Percentiles rank a stretch among this genome's conserved stretches.
These are phyloP conservation scores for Epichloe aotearoae DNA, from an alignment of 2,329 filamentous ascomycete species.

Conservation along the genomic window DNA sequence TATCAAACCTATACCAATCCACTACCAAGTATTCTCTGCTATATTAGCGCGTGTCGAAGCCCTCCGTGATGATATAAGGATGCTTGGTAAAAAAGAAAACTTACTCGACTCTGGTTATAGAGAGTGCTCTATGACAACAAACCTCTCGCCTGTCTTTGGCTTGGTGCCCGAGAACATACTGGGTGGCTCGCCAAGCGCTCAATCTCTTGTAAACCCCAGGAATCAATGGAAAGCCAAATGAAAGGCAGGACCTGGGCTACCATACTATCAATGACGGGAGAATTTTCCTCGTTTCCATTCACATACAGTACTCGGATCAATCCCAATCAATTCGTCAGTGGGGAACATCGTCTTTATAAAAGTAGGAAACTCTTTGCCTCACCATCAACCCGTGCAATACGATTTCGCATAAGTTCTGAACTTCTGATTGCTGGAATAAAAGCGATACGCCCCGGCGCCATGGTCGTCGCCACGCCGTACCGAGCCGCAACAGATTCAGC, in stretches of 20 bases:
- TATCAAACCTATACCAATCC: too few species aligned
- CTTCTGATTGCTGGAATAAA: not conserved
- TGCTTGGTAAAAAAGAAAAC: too few species aligned
- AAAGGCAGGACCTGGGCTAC: not conserved
- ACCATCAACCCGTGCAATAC: not conserved
- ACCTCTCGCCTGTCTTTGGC: too few species aligned
- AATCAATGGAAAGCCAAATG: not conserved
- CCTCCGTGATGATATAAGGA: too few species aligned
- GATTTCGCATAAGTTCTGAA: not conserved
- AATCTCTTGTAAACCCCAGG: too few species aligned
- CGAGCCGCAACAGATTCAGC: not conserved
- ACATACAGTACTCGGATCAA: not conserved
- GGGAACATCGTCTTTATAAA: not conserved
- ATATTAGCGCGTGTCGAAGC: too few species aligned
- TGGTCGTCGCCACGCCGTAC: not conserved
- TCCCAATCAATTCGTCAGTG: not conserved
- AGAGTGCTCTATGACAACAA: too few species aligned
- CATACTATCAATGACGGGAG: too few species aligned
- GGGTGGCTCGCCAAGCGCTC: too few species aligned
- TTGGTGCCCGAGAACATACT: not conserved
- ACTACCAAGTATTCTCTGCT: too few species aligned
- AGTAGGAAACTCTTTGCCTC: not conserved
- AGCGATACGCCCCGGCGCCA: not conserved
- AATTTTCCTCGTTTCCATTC: not conserved
- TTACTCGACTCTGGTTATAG: too few species aligned